These are phyloP conservation scores for Linnemannia exigua DNA, from an alignment of 192 early-diverging fungal species.

Conservation along the genomic window DNA sequence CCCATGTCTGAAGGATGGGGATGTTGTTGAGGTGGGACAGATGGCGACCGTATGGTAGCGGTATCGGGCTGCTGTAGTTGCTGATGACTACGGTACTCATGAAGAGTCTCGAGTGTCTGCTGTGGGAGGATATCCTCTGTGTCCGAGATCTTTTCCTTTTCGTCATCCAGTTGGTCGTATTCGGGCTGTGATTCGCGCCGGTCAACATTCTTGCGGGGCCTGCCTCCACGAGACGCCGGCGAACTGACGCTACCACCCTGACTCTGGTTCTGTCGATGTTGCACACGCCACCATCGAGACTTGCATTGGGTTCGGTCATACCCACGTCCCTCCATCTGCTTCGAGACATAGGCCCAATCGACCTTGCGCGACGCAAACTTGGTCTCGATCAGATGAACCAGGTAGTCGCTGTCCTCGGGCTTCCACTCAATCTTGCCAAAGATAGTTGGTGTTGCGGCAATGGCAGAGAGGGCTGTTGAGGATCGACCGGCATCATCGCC, in stretches of 20 bases:
- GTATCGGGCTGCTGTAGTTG: background rate
- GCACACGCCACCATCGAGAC: constrained; percentile 55
- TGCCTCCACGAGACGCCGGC: constrained; percentile 6
- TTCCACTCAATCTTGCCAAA: constrained; percentile 59
- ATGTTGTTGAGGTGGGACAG: background rate
- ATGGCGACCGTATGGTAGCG: background rate
- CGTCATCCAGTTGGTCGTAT: background rate
- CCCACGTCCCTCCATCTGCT: constrained; percentile 55
- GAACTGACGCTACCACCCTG: constrained; percentile 15
- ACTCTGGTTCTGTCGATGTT: constrained; percentile 42
- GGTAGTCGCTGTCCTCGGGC: constrained; percentile 51
- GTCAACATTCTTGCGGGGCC: constrained; percentile 22
- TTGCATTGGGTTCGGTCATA: constrained; percentile 57
- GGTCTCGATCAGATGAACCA: constrained; percentile 48
- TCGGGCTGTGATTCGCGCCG: constrained; percentile 3
- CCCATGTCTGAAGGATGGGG: background rate
- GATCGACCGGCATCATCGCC: constrained; percentile 11
- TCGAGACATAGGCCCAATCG: constrained; percentile 55
- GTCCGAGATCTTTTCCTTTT: background rate
- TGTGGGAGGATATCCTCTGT: background rate
- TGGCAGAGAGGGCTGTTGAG: constrained; percentile 16
- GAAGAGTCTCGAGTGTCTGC: background rate
- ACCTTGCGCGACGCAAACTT: constrained; percentile 56
- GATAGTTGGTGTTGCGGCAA: constrained; percentile 43
- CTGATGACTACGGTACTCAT: background rate